These are phyloP conservation scores for Solanum etuberosum DNA, from an alignment of 257 asterid genomes.

Conservation along the genomic window DNA sequence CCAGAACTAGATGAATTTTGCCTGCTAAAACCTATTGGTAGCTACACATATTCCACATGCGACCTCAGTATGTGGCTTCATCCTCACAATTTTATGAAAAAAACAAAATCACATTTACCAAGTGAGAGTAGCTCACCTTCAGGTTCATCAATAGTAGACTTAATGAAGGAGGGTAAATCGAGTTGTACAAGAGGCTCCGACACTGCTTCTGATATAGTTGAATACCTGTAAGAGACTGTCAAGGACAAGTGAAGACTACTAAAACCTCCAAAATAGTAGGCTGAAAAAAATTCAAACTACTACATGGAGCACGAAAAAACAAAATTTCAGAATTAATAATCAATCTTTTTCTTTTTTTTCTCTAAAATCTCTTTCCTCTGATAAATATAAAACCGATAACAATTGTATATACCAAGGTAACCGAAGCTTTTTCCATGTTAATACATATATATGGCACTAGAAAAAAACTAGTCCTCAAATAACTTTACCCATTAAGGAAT, in stretches of 20 bases:
- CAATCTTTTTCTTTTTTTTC: background rate
- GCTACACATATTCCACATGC: background rate
- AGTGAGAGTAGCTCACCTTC: conserved; percentile 29
- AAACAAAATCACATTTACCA: background rate
- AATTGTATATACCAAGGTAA: background rate
- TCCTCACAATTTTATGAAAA: background rate
- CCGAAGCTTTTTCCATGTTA: background rate
- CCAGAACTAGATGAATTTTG: background rate
- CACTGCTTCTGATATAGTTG: conserved; percentile 28
- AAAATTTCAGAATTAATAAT: background rate
- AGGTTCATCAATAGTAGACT: conserved; percentile 40
- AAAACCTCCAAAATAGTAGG: conserved; percentile 7
- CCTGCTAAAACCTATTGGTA: background rate
- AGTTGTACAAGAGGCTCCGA: conserved; percentile 9
- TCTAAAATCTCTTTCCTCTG: background rate
- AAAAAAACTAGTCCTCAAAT: background rate
- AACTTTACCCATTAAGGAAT: background rate
- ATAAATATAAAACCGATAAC: background rate
- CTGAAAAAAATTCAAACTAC: background rate
- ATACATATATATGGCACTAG: background rate
- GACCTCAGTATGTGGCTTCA: background rate
- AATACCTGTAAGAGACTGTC: conserved; percentile 74
- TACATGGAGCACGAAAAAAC: background rate
- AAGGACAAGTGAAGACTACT: conserved; percentile 31
- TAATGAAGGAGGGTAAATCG: conserved; percentile 43